Conservation (phyloP, 2,329 filamentous ascomycete species). For the Hortaea werneckii region DNA sequence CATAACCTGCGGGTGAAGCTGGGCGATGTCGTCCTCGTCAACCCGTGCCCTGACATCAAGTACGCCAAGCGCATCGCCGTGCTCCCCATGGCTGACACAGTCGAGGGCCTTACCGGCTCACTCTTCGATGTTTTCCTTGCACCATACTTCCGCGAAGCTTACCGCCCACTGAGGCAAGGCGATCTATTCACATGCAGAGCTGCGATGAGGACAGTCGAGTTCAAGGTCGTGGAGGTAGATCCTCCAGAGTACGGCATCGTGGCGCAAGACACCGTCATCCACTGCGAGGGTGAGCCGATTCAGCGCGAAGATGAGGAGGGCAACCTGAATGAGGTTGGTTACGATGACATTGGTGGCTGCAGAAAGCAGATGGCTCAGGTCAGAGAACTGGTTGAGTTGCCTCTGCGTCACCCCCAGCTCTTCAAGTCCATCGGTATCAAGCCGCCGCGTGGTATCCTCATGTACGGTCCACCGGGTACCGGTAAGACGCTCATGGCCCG, state of each 20-base stretch:
- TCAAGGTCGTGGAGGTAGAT: slow-evolving; percentile 98
- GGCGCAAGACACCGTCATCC: slow-evolving; percentile 95
- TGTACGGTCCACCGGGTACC: slow-evolving; percentile 89
- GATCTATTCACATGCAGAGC: slow-evolving; percentile 95
- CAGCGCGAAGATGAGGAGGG: slow-evolving; percentile 98
- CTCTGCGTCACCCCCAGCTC: slow-evolving; percentile 89
- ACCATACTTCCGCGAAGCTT: slow-evolving; percentile 98
- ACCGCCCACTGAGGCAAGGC: slow-evolving; percentile 91
- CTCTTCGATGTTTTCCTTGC: slow-evolving; percentile 99
- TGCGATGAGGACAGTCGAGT: slow-evolving; percentile 98
- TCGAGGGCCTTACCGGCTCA: slow-evolving; percentile 94
- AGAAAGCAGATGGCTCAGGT: slow-evolving; percentile 99
- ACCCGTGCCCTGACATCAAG: slow-evolving; percentile 99
- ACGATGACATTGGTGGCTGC: slow-evolving; percentile 98
- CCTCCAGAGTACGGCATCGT: slow-evolving; percentile 98
- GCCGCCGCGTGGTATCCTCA: slow-evolving; percentile 92
- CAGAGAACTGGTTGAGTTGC: slow-evolving; percentile 94
- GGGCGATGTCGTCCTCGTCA: slow-evolving; percentile 92
- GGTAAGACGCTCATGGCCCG: slow-evolving; percentile 99
- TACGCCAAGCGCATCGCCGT: slow-evolving; percentile 99
- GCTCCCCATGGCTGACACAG: slow-evolving; percentile 92
- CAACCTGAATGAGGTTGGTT: slow-evolving; percentile 97
- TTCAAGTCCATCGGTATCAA: slow-evolving; percentile 99
- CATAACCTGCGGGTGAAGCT: slow-evolving; percentile 99
- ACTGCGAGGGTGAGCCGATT: slow-evolving; percentile 94